Conservation (phyloP, 2,329 filamentous ascomycete genomes). For the Neopestalotiopsis clavispora region DNA sequence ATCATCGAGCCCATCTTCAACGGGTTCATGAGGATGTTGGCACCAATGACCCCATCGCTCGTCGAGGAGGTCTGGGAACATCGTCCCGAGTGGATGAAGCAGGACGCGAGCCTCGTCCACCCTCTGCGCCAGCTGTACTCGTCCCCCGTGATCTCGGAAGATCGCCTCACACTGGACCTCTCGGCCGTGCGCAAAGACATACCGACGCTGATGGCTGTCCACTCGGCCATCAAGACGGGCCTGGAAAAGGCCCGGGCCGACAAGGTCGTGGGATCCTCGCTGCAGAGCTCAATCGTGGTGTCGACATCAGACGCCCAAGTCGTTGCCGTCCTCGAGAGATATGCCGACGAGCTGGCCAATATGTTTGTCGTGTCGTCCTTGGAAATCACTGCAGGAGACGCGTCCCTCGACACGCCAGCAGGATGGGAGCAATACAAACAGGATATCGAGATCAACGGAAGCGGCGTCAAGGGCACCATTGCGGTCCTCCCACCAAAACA, state of each 20-base stretch:
- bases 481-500: constrained; percentile 54
- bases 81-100: constrained; percentile 67
- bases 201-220: constrained; percentile 56
- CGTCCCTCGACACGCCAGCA: constrained; percentile 31
- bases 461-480: constrained; percentile 38
- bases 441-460: constrained; percentile 46
- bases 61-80: constrained; percentile 90
- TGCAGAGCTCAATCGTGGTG: constrained; percentile 76
- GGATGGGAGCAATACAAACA: constrained; percentile 47
- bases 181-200: constrained; percentile 46
- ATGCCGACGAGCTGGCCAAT: constrained; percentile 58
- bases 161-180: constrained; percentile 44
- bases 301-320: constrained; percentile 42
- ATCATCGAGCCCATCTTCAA: constrained; percentile 70
- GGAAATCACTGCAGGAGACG: constrained; percentile 43
- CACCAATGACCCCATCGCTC: constrained; percentile 79
- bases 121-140: constrained; percentile 55
- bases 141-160: constrained; percentile 46
- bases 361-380: constrained; percentile 75
- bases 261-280: constrained; percentile 78
- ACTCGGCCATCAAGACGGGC: constrained; percentile 73
- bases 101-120: constrained; percentile 43
- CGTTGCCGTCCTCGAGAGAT: constrained; percentile 42
- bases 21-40: constrained; percentile 78
- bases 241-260: constrained; percentile 74